A percentile compares a stretch with the other conserved stretches of the same genome.
Evolutionary conservation across 495 filamentous ascomycete genomes (phyloP).

Genomic region (Daldinia childiae): DNA sequence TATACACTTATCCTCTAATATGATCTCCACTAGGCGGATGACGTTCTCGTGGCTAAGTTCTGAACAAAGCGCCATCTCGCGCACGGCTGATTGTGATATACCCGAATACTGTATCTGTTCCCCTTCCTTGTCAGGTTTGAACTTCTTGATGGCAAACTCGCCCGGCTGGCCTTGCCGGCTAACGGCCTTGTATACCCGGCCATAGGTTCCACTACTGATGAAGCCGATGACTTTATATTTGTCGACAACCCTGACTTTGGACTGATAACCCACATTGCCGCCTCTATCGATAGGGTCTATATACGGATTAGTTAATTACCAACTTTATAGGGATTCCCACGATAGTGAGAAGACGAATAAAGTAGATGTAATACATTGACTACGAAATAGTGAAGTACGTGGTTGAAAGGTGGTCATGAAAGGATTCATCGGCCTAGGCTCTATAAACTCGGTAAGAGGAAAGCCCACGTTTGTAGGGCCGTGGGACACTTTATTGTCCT

Average conservation of each 20-base stretch:
- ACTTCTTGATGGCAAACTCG: conserved; percentile 98
- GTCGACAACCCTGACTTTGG: conserved; percentile 88
- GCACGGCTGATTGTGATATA: conserved; percentile 95
- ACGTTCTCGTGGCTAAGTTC: conserved; percentile 91
- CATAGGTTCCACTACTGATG: conserved; percentile 99
- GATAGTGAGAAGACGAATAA: conserved; percentile 46
- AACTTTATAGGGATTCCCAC: conserved; percentile 52
- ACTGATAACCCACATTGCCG: conserved; percentile 70
- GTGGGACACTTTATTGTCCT: conserved; percentile 10
- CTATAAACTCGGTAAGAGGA: conserved; percentile 17
- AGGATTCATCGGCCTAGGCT: conserved; percentile 13
- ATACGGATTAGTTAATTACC: conserved; percentile 9
- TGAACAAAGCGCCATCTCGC: conserved; percentile 98
- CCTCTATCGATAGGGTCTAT: conserved; percentile 60
- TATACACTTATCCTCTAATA: conserved; percentile 98
- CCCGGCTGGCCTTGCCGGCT: conserved; percentile 75
- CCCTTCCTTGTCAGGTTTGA: conserved; percentile 99
- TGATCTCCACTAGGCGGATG: conserved; percentile 92
- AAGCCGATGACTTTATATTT: conserved; percentile 96
- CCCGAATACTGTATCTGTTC: conserved; percentile 94
- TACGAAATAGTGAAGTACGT: conserved; percentile 22
- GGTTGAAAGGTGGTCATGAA: conserved; percentile 22
- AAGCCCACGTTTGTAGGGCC: conserved; percentile 11
- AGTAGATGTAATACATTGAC: conserved; percentile 41
- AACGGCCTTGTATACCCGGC: conserved; percentile 94